Evolutionary conservation across 352 stramenopile species (phyloP).

Genomic region (Blastocystis sp.): DNA sequence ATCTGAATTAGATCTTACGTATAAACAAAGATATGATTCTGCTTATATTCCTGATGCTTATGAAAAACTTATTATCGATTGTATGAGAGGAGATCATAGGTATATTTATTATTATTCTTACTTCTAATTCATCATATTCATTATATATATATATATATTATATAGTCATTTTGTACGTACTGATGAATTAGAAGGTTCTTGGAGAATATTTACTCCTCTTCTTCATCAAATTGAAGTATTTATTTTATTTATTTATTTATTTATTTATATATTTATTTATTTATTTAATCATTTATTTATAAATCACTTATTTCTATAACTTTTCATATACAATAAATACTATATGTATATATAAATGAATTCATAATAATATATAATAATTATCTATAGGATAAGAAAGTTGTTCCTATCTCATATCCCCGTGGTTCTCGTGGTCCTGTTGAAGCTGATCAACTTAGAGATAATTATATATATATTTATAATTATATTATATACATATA

Average conservation of each 20-base stretch:
- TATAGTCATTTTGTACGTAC: conserved; percentile 69
- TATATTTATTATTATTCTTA: no score
- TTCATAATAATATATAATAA: no score
- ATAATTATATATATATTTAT: no score
- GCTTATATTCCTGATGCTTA: conserved; percentile 86
- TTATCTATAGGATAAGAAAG: conserved; percentile 50
- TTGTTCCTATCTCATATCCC: conserved; percentile 69
- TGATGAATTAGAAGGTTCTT: conserved; percentile 79
- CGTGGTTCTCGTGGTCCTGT: conserved; percentile 71
- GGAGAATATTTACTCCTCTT: conserved; percentile 91
- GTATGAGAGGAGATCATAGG: conserved; percentile 72
- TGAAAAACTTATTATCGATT: conserved; percentile 82
- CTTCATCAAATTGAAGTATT: conserved; percentile 83
- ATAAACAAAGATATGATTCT: conserved; percentile 59
- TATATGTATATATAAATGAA: background rate
- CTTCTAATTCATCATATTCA: no score
- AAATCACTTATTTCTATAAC: no score
- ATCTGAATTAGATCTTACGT: conserved; percentile 83
- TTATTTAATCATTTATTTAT: no score
- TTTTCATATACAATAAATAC: no score
- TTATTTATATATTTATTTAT: no score
- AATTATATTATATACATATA: no score
- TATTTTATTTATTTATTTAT: no score
- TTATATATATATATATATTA: background rate
- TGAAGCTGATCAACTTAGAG: conserved; percentile 56